These are phyloP conservation scores for Phytophthora tubulina DNA, from an alignment of 352 stramenopile species.

Conservation along the genomic window DNA sequence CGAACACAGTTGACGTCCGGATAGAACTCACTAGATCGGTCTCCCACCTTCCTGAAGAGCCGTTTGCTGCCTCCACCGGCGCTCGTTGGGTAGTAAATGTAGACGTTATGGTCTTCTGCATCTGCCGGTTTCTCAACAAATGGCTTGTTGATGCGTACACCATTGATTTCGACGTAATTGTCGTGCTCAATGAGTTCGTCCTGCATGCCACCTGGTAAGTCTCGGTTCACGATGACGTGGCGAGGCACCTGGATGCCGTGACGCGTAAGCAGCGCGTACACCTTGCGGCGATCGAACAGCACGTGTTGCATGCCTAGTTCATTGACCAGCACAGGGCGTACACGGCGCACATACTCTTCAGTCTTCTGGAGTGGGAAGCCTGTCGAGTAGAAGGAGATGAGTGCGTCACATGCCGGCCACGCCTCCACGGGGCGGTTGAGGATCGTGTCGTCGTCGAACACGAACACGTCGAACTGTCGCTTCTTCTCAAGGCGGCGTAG, in stretches of 20 bases:
- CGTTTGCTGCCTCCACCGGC: constrained; percentile 98
- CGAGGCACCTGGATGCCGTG: constrained; percentile 96
- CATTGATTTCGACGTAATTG: constrained; percentile 93
- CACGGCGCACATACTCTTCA: constrained; percentile 96
- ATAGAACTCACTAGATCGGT: constrained; percentile 96
- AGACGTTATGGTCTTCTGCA: constrained; percentile 99
- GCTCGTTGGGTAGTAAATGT: constrained; percentile 99
- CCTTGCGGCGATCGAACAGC: constrained; percentile 95
- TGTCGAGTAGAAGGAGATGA: constrained; percentile 99
- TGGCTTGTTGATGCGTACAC: constrained; percentile 98
- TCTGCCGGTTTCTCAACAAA: constrained; percentile 99
- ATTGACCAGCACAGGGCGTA: constrained; percentile 97
- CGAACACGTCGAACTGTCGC: constrained; percentile 96
- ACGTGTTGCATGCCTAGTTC: constrained; percentile 97
- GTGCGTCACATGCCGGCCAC: constrained; percentile 96
- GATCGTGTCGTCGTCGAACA: constrained; percentile 98
- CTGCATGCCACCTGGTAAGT: constrained; percentile 78
- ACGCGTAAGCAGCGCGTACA: constrained; percentile 96
- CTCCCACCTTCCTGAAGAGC: constrained; percentile 98
- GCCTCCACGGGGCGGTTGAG: constrained; percentile 94
- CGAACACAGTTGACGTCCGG: constrained; percentile 97
- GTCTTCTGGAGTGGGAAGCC: constrained; percentile 98
- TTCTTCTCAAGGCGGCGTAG: constrained; percentile 92
- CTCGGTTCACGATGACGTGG: constrained; percentile 95
- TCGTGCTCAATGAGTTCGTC: constrained; percentile 82